These are phyloP conservation scores for Biscogniauxia sp. DNA, from an alignment of 2,329 filamentous ascomycete species.

Conservation along the genomic window DNA sequence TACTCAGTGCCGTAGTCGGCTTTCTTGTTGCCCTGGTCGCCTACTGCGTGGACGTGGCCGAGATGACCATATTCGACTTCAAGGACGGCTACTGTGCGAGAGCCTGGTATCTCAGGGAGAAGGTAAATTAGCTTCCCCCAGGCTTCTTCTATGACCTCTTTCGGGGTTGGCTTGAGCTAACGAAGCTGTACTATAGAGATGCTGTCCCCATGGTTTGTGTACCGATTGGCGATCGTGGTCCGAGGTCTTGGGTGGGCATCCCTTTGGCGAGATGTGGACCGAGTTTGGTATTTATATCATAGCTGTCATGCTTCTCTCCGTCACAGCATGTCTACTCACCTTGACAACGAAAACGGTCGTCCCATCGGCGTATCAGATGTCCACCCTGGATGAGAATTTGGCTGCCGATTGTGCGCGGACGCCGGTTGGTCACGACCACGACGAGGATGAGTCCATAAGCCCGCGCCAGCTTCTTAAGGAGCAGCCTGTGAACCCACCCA, in stretches of 20 bases:
- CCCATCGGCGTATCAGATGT: conserved; percentile 80
- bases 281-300: conserved; percentile 75
- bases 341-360: conserved; percentile 92
- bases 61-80: conserved; percentile 81
- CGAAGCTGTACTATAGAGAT: conserved; percentile 38
- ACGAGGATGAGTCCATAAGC: conserved; percentile 43
- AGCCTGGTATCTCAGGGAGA: conserved; percentile 72
- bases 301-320: conserved; percentile 67
- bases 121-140: conserved; percentile 40
- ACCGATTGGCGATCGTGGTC: conserved; percentile 58
- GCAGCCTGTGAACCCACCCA: conserved; percentile 53
- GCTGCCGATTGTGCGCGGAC: conserved; percentile 57
- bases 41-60: conserved; percentile 85
- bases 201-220: conserved; percentile 54
- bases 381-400: conserved; percentile 90
- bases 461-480: conserved; percentile 31
- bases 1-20: conserved; percentile 86
- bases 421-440: conserved; percentile 38
- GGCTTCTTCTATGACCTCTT: background rate
- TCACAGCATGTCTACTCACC: conserved; percentile 74
- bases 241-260: conserved; percentile 43
- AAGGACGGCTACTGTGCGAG: conserved; percentile 82
- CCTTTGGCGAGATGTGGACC: conserved; percentile 57
- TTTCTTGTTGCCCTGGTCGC: conserved; percentile 81
- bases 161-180: conserved; percentile 13